These are phyloP conservation scores for Fusarium kyushuense DNA, from an alignment of 2,329 filamentous ascomycete species.

Conservation along the genomic window DNA sequence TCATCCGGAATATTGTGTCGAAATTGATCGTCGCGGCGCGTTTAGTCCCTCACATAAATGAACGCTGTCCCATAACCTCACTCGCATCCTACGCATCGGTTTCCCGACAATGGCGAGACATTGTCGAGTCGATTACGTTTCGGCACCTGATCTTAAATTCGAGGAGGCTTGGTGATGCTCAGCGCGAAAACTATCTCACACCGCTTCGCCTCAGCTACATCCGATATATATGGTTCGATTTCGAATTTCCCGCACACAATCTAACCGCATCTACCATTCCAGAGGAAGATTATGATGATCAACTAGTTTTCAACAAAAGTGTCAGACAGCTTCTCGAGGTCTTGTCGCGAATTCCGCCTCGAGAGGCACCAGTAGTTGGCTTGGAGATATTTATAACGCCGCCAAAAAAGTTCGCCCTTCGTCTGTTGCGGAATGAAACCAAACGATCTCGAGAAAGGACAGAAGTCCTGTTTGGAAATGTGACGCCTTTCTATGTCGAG, in stretches of 20 bases:
- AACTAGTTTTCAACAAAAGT: not conserved
- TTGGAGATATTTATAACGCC: slow-evolving; percentile 12
- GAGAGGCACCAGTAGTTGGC: not conserved
- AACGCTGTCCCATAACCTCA: slow-evolving; percentile 6
- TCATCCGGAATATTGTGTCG: not conserved
- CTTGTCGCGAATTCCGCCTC: not conserved
- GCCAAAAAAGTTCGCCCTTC: slow-evolving; percentile 10
- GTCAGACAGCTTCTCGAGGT: not conserved
- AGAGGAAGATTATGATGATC: slow-evolving; percentile 8
- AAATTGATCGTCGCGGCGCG: not conserved
- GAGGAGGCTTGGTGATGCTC: not conserved
- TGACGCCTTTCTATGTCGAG: slow-evolving; percentile 1
- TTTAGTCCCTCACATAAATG: not conserved
- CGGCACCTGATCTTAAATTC: slow-evolving; percentile 4
- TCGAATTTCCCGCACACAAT: slow-evolving; percentile 18
- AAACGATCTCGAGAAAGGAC: slow-evolving; percentile 2
- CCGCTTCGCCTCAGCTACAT: slow-evolving; percentile 3
- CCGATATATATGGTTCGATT: slow-evolving; percentile 16
- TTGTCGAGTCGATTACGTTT: slow-evolving; percentile 8
- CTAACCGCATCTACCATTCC: slow-evolving; percentile 1
- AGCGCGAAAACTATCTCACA: not conserved
- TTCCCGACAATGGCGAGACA: slow-evolving; percentile 6
- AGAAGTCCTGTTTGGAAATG: not conserved
- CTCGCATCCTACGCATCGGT: slow-evolving; percentile 1
- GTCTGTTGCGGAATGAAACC: not conserved